A percentile compares a stretch with the other conserved stretches of the same genome.
Evolutionary conservation across 805 yeast genomes (phyloP).

Genomic region (Wickerhamomyces canadensis): DNA sequence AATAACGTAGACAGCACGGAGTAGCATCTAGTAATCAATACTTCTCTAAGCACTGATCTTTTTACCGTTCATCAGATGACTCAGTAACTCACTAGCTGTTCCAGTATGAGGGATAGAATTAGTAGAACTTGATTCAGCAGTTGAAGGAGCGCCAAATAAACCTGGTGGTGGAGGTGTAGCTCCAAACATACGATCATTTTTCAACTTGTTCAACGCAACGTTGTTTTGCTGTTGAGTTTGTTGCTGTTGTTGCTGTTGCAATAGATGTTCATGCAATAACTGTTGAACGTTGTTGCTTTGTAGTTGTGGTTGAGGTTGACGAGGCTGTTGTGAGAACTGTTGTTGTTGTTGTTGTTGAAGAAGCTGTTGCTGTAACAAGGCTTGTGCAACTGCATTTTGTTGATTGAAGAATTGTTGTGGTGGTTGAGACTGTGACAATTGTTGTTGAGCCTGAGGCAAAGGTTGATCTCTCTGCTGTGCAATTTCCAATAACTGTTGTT

Average conservation of each 20-base stretch:
- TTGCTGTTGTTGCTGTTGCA: slow-evolving; percentile 28
- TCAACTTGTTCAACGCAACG: slow-evolving; percentile 11
- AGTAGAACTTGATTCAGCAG: slow-evolving; percentile 16
- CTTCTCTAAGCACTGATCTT: slow-evolving; percentile 30
- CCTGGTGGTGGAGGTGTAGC: slow-evolving; percentile 77
- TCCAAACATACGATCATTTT: slow-evolving; percentile 30
- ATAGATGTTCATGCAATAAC: slow-evolving; percentile 22
- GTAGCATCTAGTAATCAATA: neutral
- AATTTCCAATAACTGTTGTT: slow-evolving; percentile 2
- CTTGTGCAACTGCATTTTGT: slow-evolving; percentile 28
- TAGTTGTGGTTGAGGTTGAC: slow-evolving; percentile 32
- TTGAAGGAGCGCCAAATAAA: slow-evolving; percentile 32
- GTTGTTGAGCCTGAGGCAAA: slow-evolving; percentile 12
- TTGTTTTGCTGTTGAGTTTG: neutral
- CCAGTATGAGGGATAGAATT: slow-evolving; percentile 20
- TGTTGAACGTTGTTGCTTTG: slow-evolving; percentile 23
- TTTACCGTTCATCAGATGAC: slow-evolving; percentile 81
- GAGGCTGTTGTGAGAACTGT: slow-evolving; percentile 17
- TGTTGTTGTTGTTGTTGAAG: slow-evolving; percentile 25
- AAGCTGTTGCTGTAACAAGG: slow-evolving; percentile 23
- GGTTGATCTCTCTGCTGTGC: too few relatives aligned
- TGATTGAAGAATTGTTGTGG: slow-evolving; percentile 18
- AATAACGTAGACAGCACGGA: neutral
- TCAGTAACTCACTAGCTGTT: slow-evolving; percentile 74
- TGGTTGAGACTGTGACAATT: slow-evolving; percentile 14